Percentiles rank a stretch among this genome's conserved stretches.
Evolutionary conservation across 768 basidiomycete species (phyloP).

Genomic region (Mycena rosella): DNA sequence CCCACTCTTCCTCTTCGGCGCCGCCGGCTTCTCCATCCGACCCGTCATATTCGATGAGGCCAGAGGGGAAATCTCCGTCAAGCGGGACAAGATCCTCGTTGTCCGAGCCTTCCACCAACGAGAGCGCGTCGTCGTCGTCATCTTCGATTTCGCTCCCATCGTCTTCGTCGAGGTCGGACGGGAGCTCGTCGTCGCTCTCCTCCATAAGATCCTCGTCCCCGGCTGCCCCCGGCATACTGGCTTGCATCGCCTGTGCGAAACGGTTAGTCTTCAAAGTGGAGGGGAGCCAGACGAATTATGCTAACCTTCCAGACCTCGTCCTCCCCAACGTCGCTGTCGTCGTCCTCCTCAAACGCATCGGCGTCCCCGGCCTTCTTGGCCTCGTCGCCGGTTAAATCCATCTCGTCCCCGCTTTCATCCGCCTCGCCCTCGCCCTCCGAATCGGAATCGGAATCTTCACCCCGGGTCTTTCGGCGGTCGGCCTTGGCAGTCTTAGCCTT

Average conservation of each 20-base stretch:
- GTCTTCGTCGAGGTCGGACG: constrained; percentile 49
- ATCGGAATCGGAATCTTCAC: constrained; percentile 55
- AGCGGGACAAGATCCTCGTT: constrained; percentile 77
- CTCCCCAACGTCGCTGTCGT: constrained; percentile 67
- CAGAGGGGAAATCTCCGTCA: constrained; percentile 67
- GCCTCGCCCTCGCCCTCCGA: constrained; percentile 55
- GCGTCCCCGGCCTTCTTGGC: constrained; percentile 46
- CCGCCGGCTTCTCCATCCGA: constrained; percentile 58
- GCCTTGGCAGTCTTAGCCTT: constrained; percentile 59
- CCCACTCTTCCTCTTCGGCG: constrained; percentile 66
- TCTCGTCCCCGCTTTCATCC: constrained; percentile 54
- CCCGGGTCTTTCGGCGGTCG: constrained; percentile 49
- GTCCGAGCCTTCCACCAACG: constrained; percentile 75
- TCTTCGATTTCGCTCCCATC: constrained; percentile 49
- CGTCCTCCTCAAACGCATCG: constrained; percentile 47
- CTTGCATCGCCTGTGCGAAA: constrained; percentile 82
- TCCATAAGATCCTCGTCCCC: constrained; percentile 63
- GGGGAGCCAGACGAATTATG: not conserved
- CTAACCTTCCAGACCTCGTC: constrained; percentile 91
- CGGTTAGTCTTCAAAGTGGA: not conserved
- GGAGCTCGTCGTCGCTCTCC: constrained; percentile 41
- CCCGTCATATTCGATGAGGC: constrained; percentile 72
- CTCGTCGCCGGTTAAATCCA: constrained; percentile 47
- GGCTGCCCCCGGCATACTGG: constrained; percentile 76
- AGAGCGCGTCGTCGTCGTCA: constrained; percentile 61